A percentile compares a stretch with the other conserved stretches of the same genome.
Evolutionary conservation across 345 rosid species (phyloP).

Genomic region (Kandelia obovata): DNA sequence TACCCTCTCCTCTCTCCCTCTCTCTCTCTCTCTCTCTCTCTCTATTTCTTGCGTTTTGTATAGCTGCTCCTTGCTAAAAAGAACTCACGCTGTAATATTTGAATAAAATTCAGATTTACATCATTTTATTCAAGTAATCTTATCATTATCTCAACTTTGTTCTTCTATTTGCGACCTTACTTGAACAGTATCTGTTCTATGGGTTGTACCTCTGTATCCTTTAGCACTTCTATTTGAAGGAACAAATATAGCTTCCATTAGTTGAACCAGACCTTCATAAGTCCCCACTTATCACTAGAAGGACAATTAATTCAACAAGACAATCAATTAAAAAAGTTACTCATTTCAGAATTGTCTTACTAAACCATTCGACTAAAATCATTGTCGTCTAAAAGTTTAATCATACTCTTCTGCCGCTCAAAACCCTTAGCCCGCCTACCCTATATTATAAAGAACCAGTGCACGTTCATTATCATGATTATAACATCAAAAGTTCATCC

Average conservation of each 20-base stretch:
- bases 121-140: neutral
- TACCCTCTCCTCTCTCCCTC: constrained; percentile 6
- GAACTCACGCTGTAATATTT: too few relatives aligned
- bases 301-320: constrained; percentile 17
- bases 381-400: constrained; percentile 38
- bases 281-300: constrained; percentile 14
- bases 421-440: constrained; percentile 20
- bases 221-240: neutral
- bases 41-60: too few relatives aligned
- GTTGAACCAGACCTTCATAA: constrained; percentile 25
- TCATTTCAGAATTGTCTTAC: constrained; percentile 14
- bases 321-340: constrained; percentile 25
- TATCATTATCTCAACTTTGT: too few relatives aligned
- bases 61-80: too few relatives aligned
- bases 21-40: neutral
- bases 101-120: too few relatives aligned
- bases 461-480: constrained; percentile 18
- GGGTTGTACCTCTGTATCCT: too few relatives aligned
- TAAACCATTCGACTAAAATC: constrained; percentile 21
- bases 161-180: too few relatives aligned
- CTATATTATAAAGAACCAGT: constrained; percentile 10
- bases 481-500: constrained; percentile 12
- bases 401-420: constrained; percentile 19
- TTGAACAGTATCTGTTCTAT: too few relatives aligned
- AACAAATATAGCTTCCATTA: constrained; percentile 14